Evolutionary conservation across 2,329 filamentous ascomycete species (phyloP).

Genomic region (Acrocalymma vagum): DNA sequence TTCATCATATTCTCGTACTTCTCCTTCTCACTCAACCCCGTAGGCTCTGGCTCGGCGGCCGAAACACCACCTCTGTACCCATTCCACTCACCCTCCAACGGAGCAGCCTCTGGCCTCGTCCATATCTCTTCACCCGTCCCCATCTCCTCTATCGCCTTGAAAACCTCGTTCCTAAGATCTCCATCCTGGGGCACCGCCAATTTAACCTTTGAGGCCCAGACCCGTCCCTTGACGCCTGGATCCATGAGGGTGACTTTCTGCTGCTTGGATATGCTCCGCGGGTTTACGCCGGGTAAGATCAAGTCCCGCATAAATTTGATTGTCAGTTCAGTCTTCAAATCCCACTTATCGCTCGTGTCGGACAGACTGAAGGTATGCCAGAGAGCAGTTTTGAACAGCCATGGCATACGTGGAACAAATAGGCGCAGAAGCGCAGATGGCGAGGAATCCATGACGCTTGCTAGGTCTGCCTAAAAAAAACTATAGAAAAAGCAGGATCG

Average conservation of each 20-base stretch:
- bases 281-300: conserved; percentile 34
- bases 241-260: conserved; percentile 72
- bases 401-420: conserved; percentile 58
- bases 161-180: conserved; percentile 62
- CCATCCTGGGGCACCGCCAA: conserved; percentile 67
- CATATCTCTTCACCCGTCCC: conserved; percentile 46
- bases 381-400: conserved; percentile 69
- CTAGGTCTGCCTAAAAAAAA: neutral
- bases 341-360: conserved; percentile 76
- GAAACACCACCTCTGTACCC: conserved; percentile 69
- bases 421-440: conserved; percentile 44
- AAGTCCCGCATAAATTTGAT: conserved; percentile 72
- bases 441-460: conserved; percentile 41
- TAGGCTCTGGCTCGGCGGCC: conserved; percentile 60
- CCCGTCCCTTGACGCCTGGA: conserved; percentile 75
- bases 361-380: conserved; percentile 74
- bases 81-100: conserved; percentile 79
- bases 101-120: conserved; percentile 59
- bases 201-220: conserved; percentile 81
- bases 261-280: conserved; percentile 36
- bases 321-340: conserved; percentile 77
- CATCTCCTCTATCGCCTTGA: conserved; percentile 66
- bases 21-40: conserved; percentile 65
- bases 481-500: neutral
- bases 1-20: conserved; percentile 74